Conservation (phyloP, 2,329 filamentous ascomycete genomes). For the Fusarium cyanostomum region DNA sequence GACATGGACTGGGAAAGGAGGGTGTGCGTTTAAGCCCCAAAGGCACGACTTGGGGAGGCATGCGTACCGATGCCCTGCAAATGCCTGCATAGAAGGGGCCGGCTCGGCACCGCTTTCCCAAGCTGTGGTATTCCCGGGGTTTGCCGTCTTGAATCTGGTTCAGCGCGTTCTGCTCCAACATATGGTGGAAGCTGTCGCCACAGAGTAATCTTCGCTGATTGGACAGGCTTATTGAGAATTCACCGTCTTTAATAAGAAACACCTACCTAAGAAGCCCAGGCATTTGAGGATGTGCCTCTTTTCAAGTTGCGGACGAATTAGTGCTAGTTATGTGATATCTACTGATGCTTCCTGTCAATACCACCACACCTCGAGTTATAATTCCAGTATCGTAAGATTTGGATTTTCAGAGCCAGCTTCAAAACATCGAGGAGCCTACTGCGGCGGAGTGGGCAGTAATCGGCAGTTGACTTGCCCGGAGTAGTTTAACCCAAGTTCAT, state of each 20-base stretch:
- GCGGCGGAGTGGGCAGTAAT: background rate
- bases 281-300: background rate
- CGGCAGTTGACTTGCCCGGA: slow-evolving; percentile 14
- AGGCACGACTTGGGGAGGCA: slow-evolving; percentile 11
- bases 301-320: no score
- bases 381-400: no score
- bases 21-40: slow-evolving; percentile 6
- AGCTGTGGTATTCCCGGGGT: slow-evolving; percentile 29
- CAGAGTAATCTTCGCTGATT: background rate
- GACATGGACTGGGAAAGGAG: slow-evolving; percentile 6
- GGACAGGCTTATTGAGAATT: background rate
- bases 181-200: background rate
- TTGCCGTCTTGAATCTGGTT: slow-evolving; percentile 12
- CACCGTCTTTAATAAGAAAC: background rate
- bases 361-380: no score
- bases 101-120: slow-evolving; percentile 18
- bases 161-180: background rate
- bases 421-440: no score
- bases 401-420: no score
- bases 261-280: background rate
- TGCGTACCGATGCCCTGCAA: slow-evolving; percentile 19
- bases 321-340: no score
- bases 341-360: no score
- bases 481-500: slow-evolving; percentile 10
- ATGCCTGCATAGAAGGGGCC: slow-evolving; percentile 17